Evolutionary conservation across 2,329 filamentous ascomycete genomes (phyloP).

Genomic region (Sporothrix phasma): DNA sequence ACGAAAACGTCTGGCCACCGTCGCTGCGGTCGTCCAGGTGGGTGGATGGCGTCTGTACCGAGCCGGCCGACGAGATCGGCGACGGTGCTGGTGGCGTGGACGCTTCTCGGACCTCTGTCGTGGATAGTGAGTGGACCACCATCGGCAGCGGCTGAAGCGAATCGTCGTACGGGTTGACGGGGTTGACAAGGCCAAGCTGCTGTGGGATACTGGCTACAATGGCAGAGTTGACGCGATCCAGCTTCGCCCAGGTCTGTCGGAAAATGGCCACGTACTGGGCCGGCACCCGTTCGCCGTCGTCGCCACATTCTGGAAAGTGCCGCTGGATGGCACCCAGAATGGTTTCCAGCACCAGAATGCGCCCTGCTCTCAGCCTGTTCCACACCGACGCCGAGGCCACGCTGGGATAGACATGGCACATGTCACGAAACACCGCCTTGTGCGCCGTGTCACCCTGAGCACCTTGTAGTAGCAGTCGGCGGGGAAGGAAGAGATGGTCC

Average conservation of each 20-base stretch:
- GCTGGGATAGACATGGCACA: constrained; percentile 38
- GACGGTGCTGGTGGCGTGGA: constrained; percentile 13
- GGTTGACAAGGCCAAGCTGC: constrained; percentile 39
- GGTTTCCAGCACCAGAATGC: constrained; percentile 39
- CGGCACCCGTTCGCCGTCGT: constrained; percentile 19
- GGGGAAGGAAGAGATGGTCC: constrained; percentile 31
- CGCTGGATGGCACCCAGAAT: constrained; percentile 35
- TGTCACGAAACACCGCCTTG: constrained; percentile 32
- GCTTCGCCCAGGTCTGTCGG: constrained; percentile 30
- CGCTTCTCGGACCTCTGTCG: constrained; percentile 16
- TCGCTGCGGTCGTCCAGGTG: constrained; percentile 1
- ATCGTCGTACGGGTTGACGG: constrained; percentile 27
- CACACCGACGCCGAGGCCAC: constrained; percentile 37
- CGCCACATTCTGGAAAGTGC: constrained; percentile 22
- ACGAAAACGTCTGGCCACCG: background rate
- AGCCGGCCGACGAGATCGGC: constrained; percentile 11
- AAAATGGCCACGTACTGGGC: constrained; percentile 26
- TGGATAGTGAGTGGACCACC: constrained; percentile 3
- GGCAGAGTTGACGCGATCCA: constrained; percentile 32
- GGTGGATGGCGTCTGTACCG: constrained; percentile 8
- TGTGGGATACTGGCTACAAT: constrained; percentile 40
- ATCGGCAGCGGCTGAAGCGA: constrained; percentile 16
- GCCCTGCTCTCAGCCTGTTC: constrained; percentile 38
- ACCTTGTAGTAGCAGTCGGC: constrained; percentile 33
- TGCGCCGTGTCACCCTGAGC: constrained; percentile 32